phyloP scores from a whole-genome alignment of 768 basidiomycete species.

The Flagelloscypha sp. region DNA sequence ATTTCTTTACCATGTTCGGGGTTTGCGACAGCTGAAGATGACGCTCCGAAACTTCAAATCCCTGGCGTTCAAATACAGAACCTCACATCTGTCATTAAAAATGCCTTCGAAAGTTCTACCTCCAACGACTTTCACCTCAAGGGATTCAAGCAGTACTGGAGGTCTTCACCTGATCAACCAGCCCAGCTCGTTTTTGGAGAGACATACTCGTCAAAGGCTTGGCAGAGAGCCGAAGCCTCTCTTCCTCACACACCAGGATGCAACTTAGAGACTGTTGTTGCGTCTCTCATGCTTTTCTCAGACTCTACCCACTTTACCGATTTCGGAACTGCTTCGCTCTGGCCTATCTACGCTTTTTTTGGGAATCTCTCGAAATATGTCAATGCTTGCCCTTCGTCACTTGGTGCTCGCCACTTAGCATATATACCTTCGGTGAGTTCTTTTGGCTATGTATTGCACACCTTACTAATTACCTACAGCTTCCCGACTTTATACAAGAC shows the following conservation, averaged over 20 bases:
- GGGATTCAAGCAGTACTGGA: conserved; percentile 17
- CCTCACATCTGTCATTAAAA: conserved; percentile 17
- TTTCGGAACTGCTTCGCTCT: conserved; percentile 27
- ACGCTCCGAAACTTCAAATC: conserved; percentile 22
- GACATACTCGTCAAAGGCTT: conserved; percentile 17
- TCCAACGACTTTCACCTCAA: conserved; percentile 15
- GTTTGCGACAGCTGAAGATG: conserved; percentile 14
- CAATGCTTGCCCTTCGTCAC: conserved; percentile 17
- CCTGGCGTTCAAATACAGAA: conserved; percentile 18
- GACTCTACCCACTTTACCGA: conserved; percentile 28
- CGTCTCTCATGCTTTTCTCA: conserved; percentile 21
- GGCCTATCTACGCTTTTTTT: conserved; percentile 33
- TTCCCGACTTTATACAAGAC: conserved; percentile 23
- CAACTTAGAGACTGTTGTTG: conserved; percentile 17
- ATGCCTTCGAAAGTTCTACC: conserved; percentile 11
- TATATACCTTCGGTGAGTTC: conserved; percentile 32
- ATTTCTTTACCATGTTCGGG: conserved; percentile 14
- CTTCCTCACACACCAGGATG: conserved; percentile 12
- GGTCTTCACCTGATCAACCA: conserved; percentile 6
- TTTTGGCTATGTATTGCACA: conserved; percentile 4
- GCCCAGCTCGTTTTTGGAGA: conserved; percentile 17
- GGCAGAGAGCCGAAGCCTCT: conserved; percentile 15
- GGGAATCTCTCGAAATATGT: conserved; percentile 35
- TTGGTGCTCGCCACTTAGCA: conserved; percentile 30
- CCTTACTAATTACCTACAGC: conserved; percentile 9